These are phyloP conservation scores for Casaregolazyma suthepensis DNA, from an alignment of 1,139 yeast species.

Conservation along the genomic window DNA sequence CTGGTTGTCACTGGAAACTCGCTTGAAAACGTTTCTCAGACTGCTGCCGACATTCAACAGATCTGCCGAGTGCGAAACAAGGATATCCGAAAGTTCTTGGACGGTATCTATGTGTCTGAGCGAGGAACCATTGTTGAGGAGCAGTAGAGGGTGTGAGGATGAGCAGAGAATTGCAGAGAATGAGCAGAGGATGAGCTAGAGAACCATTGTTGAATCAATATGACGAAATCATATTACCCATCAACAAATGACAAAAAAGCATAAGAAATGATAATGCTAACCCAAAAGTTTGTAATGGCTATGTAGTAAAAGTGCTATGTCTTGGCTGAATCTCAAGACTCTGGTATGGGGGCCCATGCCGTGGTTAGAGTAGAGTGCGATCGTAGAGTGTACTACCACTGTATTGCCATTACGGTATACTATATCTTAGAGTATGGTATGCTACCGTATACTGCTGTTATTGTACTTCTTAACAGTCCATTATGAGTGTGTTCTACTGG, in stretches of 20 bases:
- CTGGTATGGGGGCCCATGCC: slow-evolving; percentile 12
- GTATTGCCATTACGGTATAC: too few species aligned
- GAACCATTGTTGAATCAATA: too few species aligned
- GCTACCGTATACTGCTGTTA: too few species aligned
- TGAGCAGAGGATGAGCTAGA: too few species aligned
- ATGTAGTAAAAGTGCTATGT: slow-evolving; percentile 18
- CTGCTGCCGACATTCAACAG: slow-evolving; percentile 98
- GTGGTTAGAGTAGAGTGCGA: not conserved
- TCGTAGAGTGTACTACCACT: too few species aligned
- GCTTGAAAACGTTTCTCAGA: slow-evolving; percentile 94
- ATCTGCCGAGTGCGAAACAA: slow-evolving; percentile 99
- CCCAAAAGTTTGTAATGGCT: slow-evolving; percentile 4
- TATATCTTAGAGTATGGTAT: too few species aligned
- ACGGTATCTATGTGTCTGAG: slow-evolving; percentile 99
- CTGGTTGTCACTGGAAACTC: slow-evolving; percentile 92
- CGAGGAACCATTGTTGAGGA: slow-evolving; percentile 81
- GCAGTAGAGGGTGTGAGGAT: slow-evolving; percentile 36
- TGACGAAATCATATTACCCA: not conserved
- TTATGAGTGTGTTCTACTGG: too few species aligned
- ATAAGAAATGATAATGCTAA: not conserved
- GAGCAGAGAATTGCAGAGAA: too few species aligned
- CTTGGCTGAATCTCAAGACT: slow-evolving; percentile 22
- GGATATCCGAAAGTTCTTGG: slow-evolving; percentile 99
- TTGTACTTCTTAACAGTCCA: too few species aligned
- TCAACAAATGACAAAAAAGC: not conserved